These are phyloP conservation scores for Backusella mclennaniae DNA, from an alignment of 192 early-diverging fungal genomes.

Conservation along the genomic window DNA sequence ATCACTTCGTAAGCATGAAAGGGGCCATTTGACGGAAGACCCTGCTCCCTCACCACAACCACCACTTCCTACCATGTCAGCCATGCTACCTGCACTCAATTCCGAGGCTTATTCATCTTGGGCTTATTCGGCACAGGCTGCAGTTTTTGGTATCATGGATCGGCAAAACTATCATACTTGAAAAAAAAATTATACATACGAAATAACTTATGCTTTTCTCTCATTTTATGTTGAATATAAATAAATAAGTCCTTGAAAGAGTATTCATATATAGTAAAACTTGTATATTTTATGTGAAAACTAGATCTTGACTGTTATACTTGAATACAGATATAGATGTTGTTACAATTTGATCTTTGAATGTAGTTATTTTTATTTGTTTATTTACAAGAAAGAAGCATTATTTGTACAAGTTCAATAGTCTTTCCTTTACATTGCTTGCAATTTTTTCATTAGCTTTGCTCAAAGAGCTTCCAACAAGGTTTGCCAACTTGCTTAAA, in stretches of 20 bases:
- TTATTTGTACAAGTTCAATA: not conserved
- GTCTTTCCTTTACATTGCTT: not conserved
- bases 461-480: not conserved
- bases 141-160: slow-evolving; percentile 8
- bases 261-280: not conserved
- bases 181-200: too few species aligned
- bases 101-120: slow-evolving; percentile 6
- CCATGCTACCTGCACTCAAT: not conserved
- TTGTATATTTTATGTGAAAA: too few species aligned
- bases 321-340: too few species aligned
- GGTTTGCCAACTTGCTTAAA: not conserved
- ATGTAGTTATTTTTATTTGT: too few species aligned
- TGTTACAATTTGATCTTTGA: too few species aligned
- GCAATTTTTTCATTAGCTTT: not conserved
- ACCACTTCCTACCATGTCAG: not conserved
- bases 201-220: not conserved
- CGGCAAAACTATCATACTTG: not conserved
- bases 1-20: slow-evolving; percentile 62
- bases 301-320: too few species aligned
- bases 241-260: not conserved
- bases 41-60: not conserved
- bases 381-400: not conserved
- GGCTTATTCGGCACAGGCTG: not conserved
- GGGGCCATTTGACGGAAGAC: slow-evolving; percentile 33
- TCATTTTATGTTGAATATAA: not conserved